Evolutionary conservation across 2,329 filamentous ascomycete genomes (phyloP).

Genomic region (Trichoderma sp.): DNA sequence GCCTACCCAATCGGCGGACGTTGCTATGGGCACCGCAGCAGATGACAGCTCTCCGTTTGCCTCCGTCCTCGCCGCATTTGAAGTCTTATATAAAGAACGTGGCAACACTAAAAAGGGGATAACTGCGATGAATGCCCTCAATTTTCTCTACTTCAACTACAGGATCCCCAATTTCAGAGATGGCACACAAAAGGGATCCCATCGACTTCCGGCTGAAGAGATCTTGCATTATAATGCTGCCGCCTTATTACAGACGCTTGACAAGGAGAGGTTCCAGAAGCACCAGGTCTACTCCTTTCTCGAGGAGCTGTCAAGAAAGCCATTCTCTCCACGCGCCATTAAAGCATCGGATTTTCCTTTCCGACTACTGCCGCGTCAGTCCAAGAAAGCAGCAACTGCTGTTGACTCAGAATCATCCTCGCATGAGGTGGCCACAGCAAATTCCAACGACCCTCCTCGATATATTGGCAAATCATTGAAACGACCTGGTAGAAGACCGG

Average conservation of each 20-base stretch:
- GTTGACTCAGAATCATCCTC: background rate
- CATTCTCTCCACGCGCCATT: constrained; percentile 30
- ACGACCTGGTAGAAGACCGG: constrained; percentile 37
- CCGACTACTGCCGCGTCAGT: constrained; percentile 21
- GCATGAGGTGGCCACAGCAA: constrained; percentile 24
- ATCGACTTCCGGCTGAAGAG: constrained; percentile 42
- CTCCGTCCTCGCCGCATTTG: constrained; percentile 29
- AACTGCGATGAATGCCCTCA: constrained; percentile 25
- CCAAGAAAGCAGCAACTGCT: background rate
- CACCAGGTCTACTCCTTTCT: constrained; percentile 37
- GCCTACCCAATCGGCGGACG: background rate
- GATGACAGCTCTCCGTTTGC: constrained; percentile 28
- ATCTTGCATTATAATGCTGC: constrained; percentile 45
- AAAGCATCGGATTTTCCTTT: constrained; percentile 31
- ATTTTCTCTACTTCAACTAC: constrained; percentile 34
- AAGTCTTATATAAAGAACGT: constrained; percentile 21
- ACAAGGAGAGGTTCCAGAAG: constrained; percentile 32
- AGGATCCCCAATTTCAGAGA: constrained; percentile 31
- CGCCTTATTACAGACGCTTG: constrained; percentile 38
- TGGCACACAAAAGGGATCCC: constrained; percentile 30
- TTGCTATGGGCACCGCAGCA: background rate
- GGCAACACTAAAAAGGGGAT: constrained; percentile 25
- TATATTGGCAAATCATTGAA: constrained; percentile 31
- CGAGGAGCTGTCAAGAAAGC: constrained; percentile 26
- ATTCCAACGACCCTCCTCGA: constrained; percentile 26